Percentiles rank a stretch among this genome's conserved stretches.
Evolutionary conservation across 306 rosid species (phyloP).

Genomic region (Bauhinia variegata): DNA sequence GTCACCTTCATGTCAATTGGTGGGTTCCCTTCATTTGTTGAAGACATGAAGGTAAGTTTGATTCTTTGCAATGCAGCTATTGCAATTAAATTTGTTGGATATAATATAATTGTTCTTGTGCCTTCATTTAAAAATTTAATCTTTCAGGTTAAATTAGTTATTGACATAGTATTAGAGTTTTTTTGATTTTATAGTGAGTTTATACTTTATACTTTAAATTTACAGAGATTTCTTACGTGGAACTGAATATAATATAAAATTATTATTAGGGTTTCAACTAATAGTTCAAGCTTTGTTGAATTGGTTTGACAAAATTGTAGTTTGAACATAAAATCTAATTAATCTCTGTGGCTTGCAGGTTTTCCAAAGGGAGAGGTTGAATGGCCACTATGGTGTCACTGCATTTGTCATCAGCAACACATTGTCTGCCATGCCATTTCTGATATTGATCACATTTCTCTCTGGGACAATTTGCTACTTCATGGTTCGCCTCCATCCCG

Average conservation of each 20-base stretch:
- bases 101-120: too few species aligned
- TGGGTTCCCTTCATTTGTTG: slow-evolving; percentile 96
- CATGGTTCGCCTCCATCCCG: slow-evolving; percentile 96
- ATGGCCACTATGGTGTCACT: slow-evolving; percentile 90
- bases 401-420: slow-evolving; percentile 89
- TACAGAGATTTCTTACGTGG: too few species aligned
- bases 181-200: too few species aligned
- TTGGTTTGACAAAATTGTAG: too few species aligned
- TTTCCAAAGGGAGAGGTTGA: slow-evolving; percentile 94
- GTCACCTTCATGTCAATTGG: slow-evolving; percentile 98
- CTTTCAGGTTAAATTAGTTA: too few species aligned
- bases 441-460: slow-evolving; percentile 79
- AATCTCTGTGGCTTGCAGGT: slow-evolving; percentile 51
- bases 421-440: slow-evolving; percentile 85
- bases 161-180: too few species aligned
- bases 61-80: background rate
- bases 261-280: too few species aligned
- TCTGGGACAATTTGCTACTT: slow-evolving; percentile 94
- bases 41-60: slow-evolving; percentile 89
- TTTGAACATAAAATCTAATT: background rate
- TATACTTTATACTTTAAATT: too few species aligned
- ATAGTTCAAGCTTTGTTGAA: too few species aligned
- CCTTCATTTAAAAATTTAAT: too few species aligned
- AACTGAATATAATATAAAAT: too few species aligned
- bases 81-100: too few species aligned